These are phyloP conservation scores for Calonectria pseudoreteaudii DNA, from an alignment of 2,329 filamentous ascomycete species.

Conservation along the genomic window DNA sequence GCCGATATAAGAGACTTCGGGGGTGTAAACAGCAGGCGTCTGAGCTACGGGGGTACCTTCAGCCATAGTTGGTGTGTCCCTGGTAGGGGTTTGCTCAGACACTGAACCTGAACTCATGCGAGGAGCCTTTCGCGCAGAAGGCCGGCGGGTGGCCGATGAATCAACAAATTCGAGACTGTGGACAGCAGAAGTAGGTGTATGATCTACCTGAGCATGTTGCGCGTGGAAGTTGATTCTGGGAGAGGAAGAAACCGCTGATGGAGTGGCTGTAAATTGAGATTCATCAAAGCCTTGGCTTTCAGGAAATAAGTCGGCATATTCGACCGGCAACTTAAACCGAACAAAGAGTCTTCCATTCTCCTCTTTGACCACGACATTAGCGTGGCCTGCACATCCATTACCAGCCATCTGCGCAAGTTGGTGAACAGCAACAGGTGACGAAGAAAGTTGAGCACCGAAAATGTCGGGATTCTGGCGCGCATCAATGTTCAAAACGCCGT, in stretches of 20 bases:
- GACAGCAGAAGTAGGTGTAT: neutral
- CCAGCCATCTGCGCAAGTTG: constrained; percentile 44
- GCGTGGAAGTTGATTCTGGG: constrained; percentile 35
- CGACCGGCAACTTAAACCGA: constrained; percentile 52
- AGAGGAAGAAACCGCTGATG: constrained; percentile 38
- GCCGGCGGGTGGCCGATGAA: neutral
- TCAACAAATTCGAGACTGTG: neutral
- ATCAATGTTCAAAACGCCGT: constrained; percentile 48
- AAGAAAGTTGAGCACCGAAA: constrained; percentile 42
- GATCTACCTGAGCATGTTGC: neutral
- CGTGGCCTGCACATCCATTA: constrained; percentile 42
- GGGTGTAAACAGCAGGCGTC: neutral
- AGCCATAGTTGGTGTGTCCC: neutral
- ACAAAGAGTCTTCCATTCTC: constrained; percentile 49
- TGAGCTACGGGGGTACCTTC: neutral
- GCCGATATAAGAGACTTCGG: neutral
- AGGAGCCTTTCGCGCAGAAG: neutral
- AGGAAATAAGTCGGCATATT: constrained; percentile 47
- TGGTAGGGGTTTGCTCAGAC: constrained; percentile 14
- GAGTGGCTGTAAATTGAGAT: constrained; percentile 37
- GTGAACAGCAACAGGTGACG: constrained; percentile 33
- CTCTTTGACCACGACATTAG: constrained; percentile 46
- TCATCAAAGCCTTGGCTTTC: constrained; percentile 44
- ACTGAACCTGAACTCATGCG: neutral
- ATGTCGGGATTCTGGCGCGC: constrained; percentile 51